Conservation (phyloP, 1,284 basidiomycete genomes). For the Apiotrichum mycotoxinovorans region DNA sequence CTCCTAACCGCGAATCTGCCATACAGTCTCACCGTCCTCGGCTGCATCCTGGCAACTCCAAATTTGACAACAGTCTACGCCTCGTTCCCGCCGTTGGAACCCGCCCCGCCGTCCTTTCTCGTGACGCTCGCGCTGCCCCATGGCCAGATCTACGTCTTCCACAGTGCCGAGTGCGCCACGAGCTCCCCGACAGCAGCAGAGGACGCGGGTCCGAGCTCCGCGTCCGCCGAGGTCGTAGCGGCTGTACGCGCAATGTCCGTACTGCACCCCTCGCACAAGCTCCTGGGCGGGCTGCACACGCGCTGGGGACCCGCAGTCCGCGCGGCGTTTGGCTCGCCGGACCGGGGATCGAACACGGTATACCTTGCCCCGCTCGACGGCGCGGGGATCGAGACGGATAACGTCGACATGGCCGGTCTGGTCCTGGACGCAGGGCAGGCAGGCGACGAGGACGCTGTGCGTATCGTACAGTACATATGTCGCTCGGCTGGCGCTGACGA, state of each 20-base stretch:
- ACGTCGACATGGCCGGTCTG: not conserved
- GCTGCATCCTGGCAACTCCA: slow-evolving; percentile 10
- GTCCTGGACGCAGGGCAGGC: slow-evolving; percentile 7
- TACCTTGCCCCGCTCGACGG: not conserved
- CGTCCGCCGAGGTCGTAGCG: slow-evolving; percentile 2
- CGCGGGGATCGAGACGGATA: not conserved
- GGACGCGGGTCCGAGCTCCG: not conserved
- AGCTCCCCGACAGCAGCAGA: not conserved
- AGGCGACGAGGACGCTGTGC: slow-evolving; percentile 21
- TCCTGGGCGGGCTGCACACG: slow-evolving; percentile 13
- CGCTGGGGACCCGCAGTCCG: slow-evolving; percentile 12
- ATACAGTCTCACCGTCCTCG: slow-evolving; percentile 11
- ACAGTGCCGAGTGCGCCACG: slow-evolving; percentile 12
- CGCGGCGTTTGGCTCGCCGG: not conserved
- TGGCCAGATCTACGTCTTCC: slow-evolving; percentile 26
- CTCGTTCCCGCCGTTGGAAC: too few species aligned
- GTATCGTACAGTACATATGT: not conserved
- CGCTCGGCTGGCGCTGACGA: not conserved
- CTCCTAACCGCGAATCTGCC: slow-evolving; percentile 19
- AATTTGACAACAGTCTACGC: too few species aligned
- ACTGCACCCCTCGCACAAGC: not conserved
- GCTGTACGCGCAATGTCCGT: not conserved
- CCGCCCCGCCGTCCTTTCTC: too few species aligned
- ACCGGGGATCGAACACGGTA: not conserved
- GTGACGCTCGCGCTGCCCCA: slow-evolving; percentile 20